Conservation (phyloP, 2,329 filamentous ascomycete species). For the Lasiodiplodia gonubiensis region DNA sequence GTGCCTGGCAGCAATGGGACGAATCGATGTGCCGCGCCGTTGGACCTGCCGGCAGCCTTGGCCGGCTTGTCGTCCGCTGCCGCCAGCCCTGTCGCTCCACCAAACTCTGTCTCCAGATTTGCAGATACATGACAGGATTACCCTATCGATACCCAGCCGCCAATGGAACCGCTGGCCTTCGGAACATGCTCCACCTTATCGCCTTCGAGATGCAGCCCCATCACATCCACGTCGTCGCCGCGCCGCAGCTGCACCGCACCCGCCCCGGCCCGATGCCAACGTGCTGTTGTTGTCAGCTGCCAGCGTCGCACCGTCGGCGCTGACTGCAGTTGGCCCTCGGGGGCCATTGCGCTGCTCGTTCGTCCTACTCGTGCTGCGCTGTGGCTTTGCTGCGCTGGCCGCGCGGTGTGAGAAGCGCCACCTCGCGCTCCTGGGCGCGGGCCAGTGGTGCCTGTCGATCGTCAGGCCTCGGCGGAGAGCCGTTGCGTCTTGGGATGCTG, state of each 20-base stretch:
- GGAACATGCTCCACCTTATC: conserved; percentile 1
- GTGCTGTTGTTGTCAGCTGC: neutral
- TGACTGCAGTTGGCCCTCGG: neutral
- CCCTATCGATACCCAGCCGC: conserved; percentile 19
- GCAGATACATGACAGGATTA: conserved; percentile 1
- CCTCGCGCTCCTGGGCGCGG: conserved; percentile 3
- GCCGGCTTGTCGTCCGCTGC: neutral
- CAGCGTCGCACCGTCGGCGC: neutral
- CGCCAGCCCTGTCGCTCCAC: conserved; percentile 12
- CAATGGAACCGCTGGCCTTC: neutral
- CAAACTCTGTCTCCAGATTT: conserved; percentile 20
- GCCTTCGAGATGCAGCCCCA: conserved; percentile 10
- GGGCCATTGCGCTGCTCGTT: neutral
- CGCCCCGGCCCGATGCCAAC: neutral
- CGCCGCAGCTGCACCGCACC: neutral
- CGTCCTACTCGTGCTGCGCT: neutral
- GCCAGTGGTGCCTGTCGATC: conserved; percentile 27
- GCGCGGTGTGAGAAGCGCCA: neutral
- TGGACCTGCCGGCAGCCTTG: conserved; percentile 6
- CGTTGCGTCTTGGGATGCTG: conserved; percentile 18
- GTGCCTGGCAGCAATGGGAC: conserved; percentile 3
- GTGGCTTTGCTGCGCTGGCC: neutral
- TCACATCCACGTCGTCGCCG: conserved; percentile 14
- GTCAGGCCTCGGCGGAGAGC: conserved; percentile 26
- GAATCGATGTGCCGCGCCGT: conserved; percentile 14